Conservation (phyloP, 2,329 filamentous ascomycete genomes). For the Botrytis cinerea region DNA sequence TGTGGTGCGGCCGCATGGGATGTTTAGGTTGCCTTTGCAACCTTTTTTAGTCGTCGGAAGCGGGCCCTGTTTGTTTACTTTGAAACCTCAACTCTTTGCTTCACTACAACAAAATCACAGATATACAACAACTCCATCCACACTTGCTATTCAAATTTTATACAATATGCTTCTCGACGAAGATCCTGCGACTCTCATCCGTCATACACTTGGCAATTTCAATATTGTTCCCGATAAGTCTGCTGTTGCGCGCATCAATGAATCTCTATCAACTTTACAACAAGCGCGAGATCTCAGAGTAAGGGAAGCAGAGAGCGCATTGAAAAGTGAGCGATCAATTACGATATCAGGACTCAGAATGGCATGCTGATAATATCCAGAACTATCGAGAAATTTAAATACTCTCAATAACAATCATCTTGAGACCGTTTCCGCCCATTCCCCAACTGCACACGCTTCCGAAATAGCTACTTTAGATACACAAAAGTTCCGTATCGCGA, state of each 20-base stretch:
- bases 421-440: constrained; percentile 74
- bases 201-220: constrained; percentile 91
- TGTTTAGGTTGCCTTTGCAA: constrained; percentile 11
- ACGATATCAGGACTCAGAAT: constrained; percentile 30
- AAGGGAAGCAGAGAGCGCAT: constrained; percentile 64
- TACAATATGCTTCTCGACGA: constrained; percentile 88
- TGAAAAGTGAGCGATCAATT: constrained; percentile 55
- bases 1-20: constrained; percentile 15
- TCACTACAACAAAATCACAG: constrained; percentile 7
- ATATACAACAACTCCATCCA: constrained; percentile 4
- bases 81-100: background rate
- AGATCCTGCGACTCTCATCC: constrained; percentile 85
- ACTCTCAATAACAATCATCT: constrained; percentile 74
- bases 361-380: constrained; percentile 37
- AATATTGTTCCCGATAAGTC: constrained; percentile 87
- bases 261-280: constrained; percentile 80
- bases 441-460: constrained; percentile 75
- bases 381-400: constrained; percentile 73
- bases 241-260: constrained; percentile 78
- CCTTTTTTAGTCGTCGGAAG: constrained; percentile 16
- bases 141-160: background rate
- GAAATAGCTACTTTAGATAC: constrained; percentile 87
- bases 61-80: constrained; percentile 23
- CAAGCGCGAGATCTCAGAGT: constrained; percentile 79
- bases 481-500: constrained; percentile 92